phyloP scores from a whole-genome alignment of 768 basidiomycete genomes.

The Termitomyces sp. region DNA sequence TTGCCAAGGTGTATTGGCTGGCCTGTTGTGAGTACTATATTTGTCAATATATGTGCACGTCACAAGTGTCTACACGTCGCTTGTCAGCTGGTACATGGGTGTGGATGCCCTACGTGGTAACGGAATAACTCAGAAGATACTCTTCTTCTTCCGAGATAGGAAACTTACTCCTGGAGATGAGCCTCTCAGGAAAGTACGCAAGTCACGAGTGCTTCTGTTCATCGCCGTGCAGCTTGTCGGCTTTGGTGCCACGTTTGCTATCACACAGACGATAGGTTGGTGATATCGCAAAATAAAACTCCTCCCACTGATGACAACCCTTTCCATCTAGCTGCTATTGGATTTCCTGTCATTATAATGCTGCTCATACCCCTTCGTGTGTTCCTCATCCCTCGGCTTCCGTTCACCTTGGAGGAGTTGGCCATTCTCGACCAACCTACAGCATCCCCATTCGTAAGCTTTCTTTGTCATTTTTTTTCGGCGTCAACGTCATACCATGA shows the following conservation, averaged over 20 bases:
- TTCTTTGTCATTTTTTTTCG: constrained; percentile 18
- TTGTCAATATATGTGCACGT: background rate
- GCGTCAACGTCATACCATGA: background rate
- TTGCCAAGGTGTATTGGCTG: constrained; percentile 62
- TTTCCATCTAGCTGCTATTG: constrained; percentile 64
- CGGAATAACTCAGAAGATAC: constrained; percentile 76
- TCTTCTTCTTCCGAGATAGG: constrained; percentile 75
- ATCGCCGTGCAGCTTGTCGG: constrained; percentile 70
- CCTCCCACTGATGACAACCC: constrained; percentile 17
- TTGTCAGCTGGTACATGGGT: constrained; percentile 85
- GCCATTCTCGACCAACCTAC: constrained; percentile 85
- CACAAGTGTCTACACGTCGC: background rate
- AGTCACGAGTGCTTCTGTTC: constrained; percentile 68
- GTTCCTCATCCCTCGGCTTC: constrained; percentile 63
- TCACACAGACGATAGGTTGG: constrained; percentile 83
- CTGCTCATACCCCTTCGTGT: constrained; percentile 74
- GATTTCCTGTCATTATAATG: constrained; percentile 86
- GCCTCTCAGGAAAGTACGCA: constrained; percentile 73
- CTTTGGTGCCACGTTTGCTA: constrained; percentile 85
- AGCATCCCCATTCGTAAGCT: constrained; percentile 79
- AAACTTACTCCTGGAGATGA: constrained; percentile 55
- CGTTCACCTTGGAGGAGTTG: constrained; percentile 76
- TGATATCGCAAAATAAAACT: constrained; percentile 16
- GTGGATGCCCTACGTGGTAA: constrained; percentile 74
- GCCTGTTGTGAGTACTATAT: constrained; percentile 65